Evolutionary conservation across 169 alveolate species (phyloP).

Genomic region (Plasmodium billcollinsi): DNA sequence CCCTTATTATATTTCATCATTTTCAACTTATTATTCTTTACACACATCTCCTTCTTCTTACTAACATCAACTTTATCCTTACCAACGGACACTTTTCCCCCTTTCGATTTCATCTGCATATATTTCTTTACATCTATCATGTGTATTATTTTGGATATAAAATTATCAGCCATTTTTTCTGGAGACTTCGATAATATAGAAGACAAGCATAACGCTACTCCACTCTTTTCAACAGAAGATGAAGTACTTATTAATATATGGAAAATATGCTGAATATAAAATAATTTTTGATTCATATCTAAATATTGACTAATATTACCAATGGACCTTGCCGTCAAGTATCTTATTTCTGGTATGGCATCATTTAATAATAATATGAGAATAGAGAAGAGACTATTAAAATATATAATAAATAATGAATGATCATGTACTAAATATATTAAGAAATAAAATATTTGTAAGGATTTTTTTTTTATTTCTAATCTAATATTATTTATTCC

Average conservation of each 20-base stretch:
- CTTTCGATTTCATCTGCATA: conserved; percentile 1
- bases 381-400: conserved; percentile 31
- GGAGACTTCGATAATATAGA: conserved; percentile 67
- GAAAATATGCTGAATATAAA: conserved; percentile 64
- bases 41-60: no score
- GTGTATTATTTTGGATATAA: conserved; percentile 41
- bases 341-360: conserved; percentile 72
- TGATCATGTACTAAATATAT: conserved; percentile 45
- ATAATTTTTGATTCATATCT: conserved; percentile 51
- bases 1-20: not conserved
- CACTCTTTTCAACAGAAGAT: conserved; percentile 72
- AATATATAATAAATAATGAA: conserved; percentile 50
- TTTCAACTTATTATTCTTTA: not conserved
- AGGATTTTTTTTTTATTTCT: conserved; percentile 60
- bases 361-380: conserved; percentile 40
- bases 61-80: not conserved
- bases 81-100: not conserved
- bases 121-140: conserved; percentile 72
- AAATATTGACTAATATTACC: conserved; percentile 57
- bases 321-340: conserved; percentile 48
- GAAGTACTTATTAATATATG: conserved; percentile 34
- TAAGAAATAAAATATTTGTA: conserved; percentile 72
- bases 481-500: conserved; percentile 72
- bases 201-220: conserved; percentile 49
- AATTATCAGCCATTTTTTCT: conserved; percentile 41